A percentile compares a stretch with the other conserved stretches of the same genome.
Conservation (phyloP, 495 filamentous ascomycete genomes). For the Daldinia concentrica region DNA sequence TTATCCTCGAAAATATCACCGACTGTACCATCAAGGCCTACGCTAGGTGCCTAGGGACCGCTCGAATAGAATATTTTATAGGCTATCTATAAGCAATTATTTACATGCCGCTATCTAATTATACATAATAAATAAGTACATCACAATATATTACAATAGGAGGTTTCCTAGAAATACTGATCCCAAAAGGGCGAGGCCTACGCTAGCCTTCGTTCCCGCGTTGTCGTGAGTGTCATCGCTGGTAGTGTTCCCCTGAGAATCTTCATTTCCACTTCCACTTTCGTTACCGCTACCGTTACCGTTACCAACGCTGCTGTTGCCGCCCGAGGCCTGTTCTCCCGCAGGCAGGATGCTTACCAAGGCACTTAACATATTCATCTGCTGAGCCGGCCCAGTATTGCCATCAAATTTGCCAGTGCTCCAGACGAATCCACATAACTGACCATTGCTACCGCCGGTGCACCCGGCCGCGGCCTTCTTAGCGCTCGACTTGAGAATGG, state of each 20-base stretch:
- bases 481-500: conserved; percentile 70
- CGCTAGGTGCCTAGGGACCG: neutral
- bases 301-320: conserved; percentile 41
- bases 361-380: conserved; percentile 67
- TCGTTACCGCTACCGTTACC: conserved; percentile 41
- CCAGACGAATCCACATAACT: conserved; percentile 72
- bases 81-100: too few species aligned
- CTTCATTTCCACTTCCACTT: neutral
- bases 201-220: conserved; percentile 5
- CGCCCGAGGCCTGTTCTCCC: conserved; percentile 53
- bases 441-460: conserved; percentile 62
- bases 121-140: neutral
- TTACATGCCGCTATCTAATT: too few species aligned
- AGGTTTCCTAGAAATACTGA: conserved; percentile 13
- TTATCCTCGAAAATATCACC: neutral
- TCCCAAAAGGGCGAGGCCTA: conserved; percentile 6
- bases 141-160: conserved; percentile 6
- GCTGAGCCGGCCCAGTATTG: conserved; percentile 57
- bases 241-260: neutral
- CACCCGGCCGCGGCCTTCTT: conserved; percentile 72
- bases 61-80: neutral
- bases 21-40: neutral
- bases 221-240: neutral
- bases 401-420: conserved; percentile 56
- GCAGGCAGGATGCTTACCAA: conserved; percentile 57